Evolutionary conservation across 2,329 filamentous ascomycete genomes (phyloP), one percentile per base, ranked within the genome.

Genomic region (Zopfia rhizophila): DNA sequence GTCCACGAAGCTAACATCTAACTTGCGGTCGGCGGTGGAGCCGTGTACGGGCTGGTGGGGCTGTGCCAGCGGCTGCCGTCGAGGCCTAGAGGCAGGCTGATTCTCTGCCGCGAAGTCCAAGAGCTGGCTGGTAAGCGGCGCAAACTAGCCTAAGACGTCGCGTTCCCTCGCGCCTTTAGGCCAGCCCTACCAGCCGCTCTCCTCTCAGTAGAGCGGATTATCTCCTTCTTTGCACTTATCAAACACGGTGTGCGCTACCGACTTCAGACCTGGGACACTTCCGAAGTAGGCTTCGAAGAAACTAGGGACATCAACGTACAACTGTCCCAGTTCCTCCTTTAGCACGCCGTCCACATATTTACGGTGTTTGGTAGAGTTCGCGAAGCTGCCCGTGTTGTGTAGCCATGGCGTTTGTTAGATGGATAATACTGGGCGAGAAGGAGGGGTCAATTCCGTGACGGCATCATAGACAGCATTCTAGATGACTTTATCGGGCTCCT

Each of bases 391-490:
- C 21, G 35, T 39, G 16, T 32, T 46, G 21, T 27, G 35, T 24
- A 21, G 17, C 35, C 35, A 46, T 27, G 35, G 43, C 23, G 43
- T 46, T 28, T 39, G 35, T 19, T 38, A 22, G 13, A 40, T 35
- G 44, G 43, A 42, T 60, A 38, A 72, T n/a, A n/a, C n/a, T n/a
- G n/a, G n/a, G n/a, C n/a, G n/a, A n/a, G n/a, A n/a, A n/a, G n/a
- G n/a, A n/a, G n/a, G n/a, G n/a, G n/a, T n/a, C n/a, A n/a, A n/a
- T n/a, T n/a, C n/a, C n/a, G n/a, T 65, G 38, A 73, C 61, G 38
- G 68, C 65, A 24, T 52, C 41, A 51, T 75, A 71, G 43, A 72
- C 68, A 13, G 32, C 45, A 23, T 55, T 39, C 59, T 51, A 66
- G 33, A 67, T 57, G n/a, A 53, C 23, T 24, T 53, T 27, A 37